phyloP scores from a whole-genome alignment of 1,139 yeast genomes.

The Candida sanyaensis region DNA sequence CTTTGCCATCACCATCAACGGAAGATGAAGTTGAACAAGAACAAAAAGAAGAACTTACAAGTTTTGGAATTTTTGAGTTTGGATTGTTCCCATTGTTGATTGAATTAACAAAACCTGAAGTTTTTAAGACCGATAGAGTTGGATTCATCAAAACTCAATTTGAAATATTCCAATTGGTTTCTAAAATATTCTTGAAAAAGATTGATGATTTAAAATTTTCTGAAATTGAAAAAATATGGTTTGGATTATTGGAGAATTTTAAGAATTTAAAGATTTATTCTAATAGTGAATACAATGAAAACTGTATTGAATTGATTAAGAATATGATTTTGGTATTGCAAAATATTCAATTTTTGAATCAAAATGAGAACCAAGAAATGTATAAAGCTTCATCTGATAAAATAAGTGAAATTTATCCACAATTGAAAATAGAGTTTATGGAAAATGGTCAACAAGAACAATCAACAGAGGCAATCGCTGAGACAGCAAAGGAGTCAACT shows the following conservation, averaged over 20 bases:
- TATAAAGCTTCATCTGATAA: conserved; percentile 45
- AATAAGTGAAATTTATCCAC: conserved; percentile 48
- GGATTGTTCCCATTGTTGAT: conserved; percentile 76
- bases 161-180: conserved; percentile 65
- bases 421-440: conserved; percentile 32
- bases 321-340: conserved; percentile 51
- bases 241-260: conserved; percentile 36
- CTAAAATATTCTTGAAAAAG: conserved; percentile 70
- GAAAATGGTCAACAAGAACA: conserved; percentile 1
- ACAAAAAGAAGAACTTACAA: conserved; percentile 32
- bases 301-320: conserved; percentile 63
- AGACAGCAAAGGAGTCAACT: not conserved
- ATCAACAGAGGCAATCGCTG: conserved; percentile 1
- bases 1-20: not conserved
- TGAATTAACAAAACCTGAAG: conserved; percentile 67
- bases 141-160: conserved; percentile 68
- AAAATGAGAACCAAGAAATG: conserved; percentile 22
- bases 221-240: conserved; percentile 34
- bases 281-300: conserved; percentile 45
- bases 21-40: conserved; percentile 5
- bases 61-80: conserved; percentile 63
- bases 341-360: conserved; percentile 24
- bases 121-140: conserved; percentile 59
- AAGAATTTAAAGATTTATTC: conserved; percentile 26
- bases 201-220: conserved; percentile 23